Evolutionary conservation across 495 filamentous ascomycete species (phyloP).

Genomic region (Aspergillus leporis): DNA sequence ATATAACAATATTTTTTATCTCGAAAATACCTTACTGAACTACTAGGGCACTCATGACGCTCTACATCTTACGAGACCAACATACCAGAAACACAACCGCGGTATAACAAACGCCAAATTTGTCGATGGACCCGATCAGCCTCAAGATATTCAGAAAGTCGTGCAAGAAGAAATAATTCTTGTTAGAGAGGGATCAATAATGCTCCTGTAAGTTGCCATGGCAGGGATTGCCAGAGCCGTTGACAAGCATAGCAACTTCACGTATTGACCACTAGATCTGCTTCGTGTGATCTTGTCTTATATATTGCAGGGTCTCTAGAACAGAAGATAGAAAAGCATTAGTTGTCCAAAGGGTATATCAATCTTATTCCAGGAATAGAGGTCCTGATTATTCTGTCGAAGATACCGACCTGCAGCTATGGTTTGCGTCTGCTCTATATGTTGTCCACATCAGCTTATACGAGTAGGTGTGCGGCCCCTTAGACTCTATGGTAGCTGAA

Average conservation of each 20-base stretch:
- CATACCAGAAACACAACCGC: too few relatives aligned
- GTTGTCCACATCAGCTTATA: slow-evolving; percentile 36
- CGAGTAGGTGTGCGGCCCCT: slow-evolving; percentile 33
- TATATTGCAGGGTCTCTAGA: slow-evolving; percentile 44
- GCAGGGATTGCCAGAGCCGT: slow-evolving; percentile 39
- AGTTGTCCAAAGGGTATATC: slow-evolving; percentile 39
- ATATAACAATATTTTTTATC: too few relatives aligned
- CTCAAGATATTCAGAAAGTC: slow-evolving; percentile 33
- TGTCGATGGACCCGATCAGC: slow-evolving; percentile 21
- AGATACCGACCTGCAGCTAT: slow-evolving; percentile 39
- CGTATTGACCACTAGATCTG: slow-evolving; percentile 38
- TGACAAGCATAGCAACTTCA: slow-evolving; percentile 41
- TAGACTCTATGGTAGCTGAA: slow-evolving; percentile 26
- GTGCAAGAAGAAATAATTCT: slow-evolving; percentile 40
- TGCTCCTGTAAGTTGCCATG: slow-evolving; percentile 43
- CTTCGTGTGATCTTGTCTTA: slow-evolving; percentile 47
- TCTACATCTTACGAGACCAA: too few relatives aligned
- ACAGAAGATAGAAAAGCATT: slow-evolving; percentile 32
- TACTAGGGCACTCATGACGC: too few relatives aligned
- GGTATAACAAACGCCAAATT: too few relatives aligned
- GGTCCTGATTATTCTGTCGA: slow-evolving; percentile 35
- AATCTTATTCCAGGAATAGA: slow-evolving; percentile 33
- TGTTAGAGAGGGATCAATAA: slow-evolving; percentile 36
- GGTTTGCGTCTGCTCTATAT: slow-evolving; percentile 46
- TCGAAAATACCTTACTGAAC: too few relatives aligned